A percentile compares a stretch with the other conserved stretches of the same genome.
These are phyloP conservation scores for Ailanthus altissimus DNA, from an alignment of 345 rosid genomes.

Conservation along the genomic window DNA sequence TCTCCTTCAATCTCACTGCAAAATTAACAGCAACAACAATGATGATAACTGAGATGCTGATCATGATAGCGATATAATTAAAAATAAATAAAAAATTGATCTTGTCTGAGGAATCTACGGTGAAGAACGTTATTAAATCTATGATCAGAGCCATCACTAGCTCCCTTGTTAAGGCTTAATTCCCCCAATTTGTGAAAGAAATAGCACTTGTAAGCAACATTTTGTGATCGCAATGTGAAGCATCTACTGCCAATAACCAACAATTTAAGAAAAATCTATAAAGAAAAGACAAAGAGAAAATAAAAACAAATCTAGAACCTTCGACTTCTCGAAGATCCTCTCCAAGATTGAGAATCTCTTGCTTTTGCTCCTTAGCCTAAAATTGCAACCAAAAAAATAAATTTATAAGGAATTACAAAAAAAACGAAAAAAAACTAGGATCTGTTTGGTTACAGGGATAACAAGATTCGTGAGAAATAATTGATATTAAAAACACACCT, in stretches of 20 bases:
- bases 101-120: conserved; percentile 82
- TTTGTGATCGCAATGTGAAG: conserved; percentile 54
- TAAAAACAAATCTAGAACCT: conserved; percentile 38
- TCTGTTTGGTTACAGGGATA: no score
- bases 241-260: conserved; percentile 43
- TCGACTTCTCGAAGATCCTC: conserved; percentile 82
- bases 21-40: conserved; percentile 6
- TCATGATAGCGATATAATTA: neutral
- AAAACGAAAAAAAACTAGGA: neutral
- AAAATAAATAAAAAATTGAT: conserved; percentile 30
- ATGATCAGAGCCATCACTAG: conserved; percentile 44
- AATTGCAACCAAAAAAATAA: conserved; percentile 5
- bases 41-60: conserved; percentile 15
- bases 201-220: conserved; percentile 67
- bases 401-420: no score
- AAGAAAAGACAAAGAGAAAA: neutral
- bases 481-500: conserved; percentile 47
- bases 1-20: conserved; percentile 57
- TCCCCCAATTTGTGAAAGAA: conserved; percentile 83
- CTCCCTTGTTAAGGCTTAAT: conserved; percentile 28
- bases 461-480: conserved; percentile 2
- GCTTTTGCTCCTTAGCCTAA: conserved; percentile 85
- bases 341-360: conserved; percentile 21
- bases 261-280: neutral
- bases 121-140: conserved; percentile 66